Percentiles rank a stretch among this genome's conserved stretches.
phyloP scores from a whole-genome alignment of 2,329 filamentous ascomycete species.

The Colletotrichum melonis region DNA sequence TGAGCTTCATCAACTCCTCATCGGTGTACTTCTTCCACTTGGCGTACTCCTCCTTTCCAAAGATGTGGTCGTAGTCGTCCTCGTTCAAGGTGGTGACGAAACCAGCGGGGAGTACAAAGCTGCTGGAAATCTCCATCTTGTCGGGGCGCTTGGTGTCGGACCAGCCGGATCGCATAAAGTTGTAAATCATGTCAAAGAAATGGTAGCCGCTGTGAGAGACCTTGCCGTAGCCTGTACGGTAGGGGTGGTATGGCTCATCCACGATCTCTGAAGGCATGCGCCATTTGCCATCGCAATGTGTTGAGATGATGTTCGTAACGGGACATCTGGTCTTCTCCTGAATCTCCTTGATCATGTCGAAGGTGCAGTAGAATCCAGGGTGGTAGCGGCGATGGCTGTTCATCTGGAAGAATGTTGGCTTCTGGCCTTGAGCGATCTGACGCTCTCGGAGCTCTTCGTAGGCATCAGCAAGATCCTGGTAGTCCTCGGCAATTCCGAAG shows the following conservation, averaged over 20 bases:
- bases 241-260: slow-evolving; percentile 14
- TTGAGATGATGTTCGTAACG: slow-evolving; percentile 20
- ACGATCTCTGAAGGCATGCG: slow-evolving; percentile 12
- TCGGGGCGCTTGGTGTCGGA: slow-evolving; percentile 15
- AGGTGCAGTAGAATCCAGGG: slow-evolving; percentile 18
- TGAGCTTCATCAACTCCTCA: not conserved
- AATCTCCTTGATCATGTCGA: not conserved
- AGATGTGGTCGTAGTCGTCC: not conserved
- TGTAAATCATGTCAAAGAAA: slow-evolving; percentile 10
- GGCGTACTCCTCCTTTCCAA: slow-evolving; percentile 18
- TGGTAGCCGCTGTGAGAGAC: slow-evolving; percentile 28
- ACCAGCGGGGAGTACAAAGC: slow-evolving; percentile 5
- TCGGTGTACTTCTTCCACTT: not conserved
- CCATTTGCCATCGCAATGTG: slow-evolving; percentile 19
- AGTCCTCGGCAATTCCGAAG: slow-evolving; percentile 21
- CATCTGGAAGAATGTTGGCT: slow-evolving; percentile 15
- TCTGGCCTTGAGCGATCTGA: not conserved
- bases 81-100: slow-evolving; percentile 16
- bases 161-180: slow-evolving; percentile 1
- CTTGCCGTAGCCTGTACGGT: slow-evolving; percentile 15
- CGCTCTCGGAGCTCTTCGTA: slow-evolving; percentile 15
- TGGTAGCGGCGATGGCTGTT: slow-evolving; percentile 25
- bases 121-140: slow-evolving; percentile 18
- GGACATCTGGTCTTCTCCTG: slow-evolving; percentile 10
- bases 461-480: slow-evolving; percentile 5